These are phyloP conservation scores for Monilinia aucupariae DNA, from an alignment of 2,329 filamentous ascomycete genomes.

Conservation along the genomic window DNA sequence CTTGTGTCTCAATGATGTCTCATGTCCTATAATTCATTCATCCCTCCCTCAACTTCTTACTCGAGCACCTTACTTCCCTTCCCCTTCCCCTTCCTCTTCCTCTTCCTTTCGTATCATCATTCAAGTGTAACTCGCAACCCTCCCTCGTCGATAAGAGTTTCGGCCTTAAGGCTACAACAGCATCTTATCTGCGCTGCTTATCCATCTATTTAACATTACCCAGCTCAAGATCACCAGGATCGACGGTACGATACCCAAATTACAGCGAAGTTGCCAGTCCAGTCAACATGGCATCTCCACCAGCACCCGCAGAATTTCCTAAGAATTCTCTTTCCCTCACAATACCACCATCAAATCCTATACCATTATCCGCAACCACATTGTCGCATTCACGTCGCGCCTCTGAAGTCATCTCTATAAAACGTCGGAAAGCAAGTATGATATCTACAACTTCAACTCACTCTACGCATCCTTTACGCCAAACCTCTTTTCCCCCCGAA, in stretches of 20 bases:
- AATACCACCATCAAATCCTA: conserved; percentile 42
- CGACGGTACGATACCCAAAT: background rate
- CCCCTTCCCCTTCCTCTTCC: too few species aligned
- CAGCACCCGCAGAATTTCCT: conserved; percentile 27
- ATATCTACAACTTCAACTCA: conserved; percentile 49
- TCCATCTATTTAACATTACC: background rate
- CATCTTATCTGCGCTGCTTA: background rate
- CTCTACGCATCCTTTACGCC: conserved; percentile 65
- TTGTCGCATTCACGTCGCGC: conserved; percentile 51
- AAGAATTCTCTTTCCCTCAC: conserved; percentile 46
- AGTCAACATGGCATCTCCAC: conserved; percentile 32
- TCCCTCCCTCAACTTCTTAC: too few species aligned
- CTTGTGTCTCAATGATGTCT: too few species aligned
- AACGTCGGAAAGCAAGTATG: conserved; percentile 66
- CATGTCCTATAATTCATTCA: too few species aligned
- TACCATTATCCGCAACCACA: conserved; percentile 46
- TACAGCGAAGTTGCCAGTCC: background rate
- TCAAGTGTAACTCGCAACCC: too few species aligned
- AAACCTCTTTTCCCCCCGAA: conserved; percentile 74
- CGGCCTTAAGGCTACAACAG: background rate
- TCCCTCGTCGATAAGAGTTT: background rate
- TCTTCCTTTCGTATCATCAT: too few species aligned
- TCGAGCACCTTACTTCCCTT: too few species aligned
- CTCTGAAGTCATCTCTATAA: conserved; percentile 45
- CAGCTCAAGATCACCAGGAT: conserved; percentile 1